These are phyloP conservation scores for Sporopachydermia cereana DNA, from an alignment of 1,139 yeast species.

Conservation along the genomic window DNA sequence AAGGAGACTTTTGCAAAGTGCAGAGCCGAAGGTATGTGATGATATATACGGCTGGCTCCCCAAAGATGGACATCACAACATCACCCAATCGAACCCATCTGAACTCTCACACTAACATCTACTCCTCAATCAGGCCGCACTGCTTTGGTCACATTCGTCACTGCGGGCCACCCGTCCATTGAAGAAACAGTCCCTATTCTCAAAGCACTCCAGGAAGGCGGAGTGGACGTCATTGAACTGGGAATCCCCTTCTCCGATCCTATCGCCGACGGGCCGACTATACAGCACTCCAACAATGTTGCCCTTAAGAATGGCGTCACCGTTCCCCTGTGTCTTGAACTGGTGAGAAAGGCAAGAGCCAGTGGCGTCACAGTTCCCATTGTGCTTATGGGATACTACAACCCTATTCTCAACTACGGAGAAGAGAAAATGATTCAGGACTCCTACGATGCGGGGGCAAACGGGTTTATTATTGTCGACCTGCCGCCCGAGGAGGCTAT, in stretches of 20 bases:
- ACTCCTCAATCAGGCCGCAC: conserved; percentile 52
- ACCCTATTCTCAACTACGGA: conserved; percentile 84
- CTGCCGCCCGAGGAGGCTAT: conserved; percentile 97
- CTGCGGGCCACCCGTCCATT: conserved; percentile 87
- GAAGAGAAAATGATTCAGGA: conserved; percentile 73
- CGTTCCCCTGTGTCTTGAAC: conserved; percentile 52
- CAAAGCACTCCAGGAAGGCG: conserved; percentile 85
- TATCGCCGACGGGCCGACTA: conserved; percentile 96
- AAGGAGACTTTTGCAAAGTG: conserved; percentile 65
- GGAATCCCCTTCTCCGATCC: conserved; percentile 99
- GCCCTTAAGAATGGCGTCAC: conserved; percentile 80
- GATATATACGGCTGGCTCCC: too few relatives aligned
- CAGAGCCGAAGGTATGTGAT: conserved; percentile 40
- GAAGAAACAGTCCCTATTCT: conserved; percentile 82
- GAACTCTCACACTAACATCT: too few relatives aligned
- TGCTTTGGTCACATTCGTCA: conserved; percentile 83
- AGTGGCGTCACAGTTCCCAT: conserved; percentile 83
- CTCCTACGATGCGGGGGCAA: conserved; percentile 80
- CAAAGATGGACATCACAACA: too few relatives aligned
- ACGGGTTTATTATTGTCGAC: conserved; percentile 90
- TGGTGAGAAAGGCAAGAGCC: conserved; percentile 63
- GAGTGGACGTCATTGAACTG: conserved; percentile 87
- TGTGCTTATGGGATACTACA: conserved; percentile 93
- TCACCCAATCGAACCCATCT: too few relatives aligned
- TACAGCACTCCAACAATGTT: conserved; percentile 70